Percentiles rank a stretch among this genome's conserved stretches.
Evolutionary conservation across 768 basidiomycete species (phyloP).

Genomic region (Rubroboletus satanas): DNA sequence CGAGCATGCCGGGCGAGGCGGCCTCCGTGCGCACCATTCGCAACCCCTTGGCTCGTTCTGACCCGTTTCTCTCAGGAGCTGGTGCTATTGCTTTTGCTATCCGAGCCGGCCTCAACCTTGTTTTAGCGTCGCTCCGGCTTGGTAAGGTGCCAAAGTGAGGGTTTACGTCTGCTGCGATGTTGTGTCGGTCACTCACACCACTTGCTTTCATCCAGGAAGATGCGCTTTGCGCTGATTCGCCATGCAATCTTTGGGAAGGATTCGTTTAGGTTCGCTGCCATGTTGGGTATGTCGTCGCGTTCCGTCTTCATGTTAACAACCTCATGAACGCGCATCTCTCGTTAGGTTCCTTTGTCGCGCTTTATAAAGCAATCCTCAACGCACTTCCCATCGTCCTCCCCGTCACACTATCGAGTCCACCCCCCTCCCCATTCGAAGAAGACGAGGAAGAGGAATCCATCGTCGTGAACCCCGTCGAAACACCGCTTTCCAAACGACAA

Average conservation of each 20-base stretch:
- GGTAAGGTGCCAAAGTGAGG: constrained; percentile 63
- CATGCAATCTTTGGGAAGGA: constrained; percentile 84
- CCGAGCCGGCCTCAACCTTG: constrained; percentile 77
- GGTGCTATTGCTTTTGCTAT: constrained; percentile 77
- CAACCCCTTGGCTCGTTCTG: not conserved
- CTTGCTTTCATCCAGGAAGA: constrained; percentile 42
- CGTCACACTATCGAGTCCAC: constrained; percentile 22
- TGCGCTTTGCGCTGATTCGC: constrained; percentile 62
- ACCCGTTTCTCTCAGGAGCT: constrained; percentile 52
- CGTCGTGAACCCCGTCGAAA: constrained; percentile 9
- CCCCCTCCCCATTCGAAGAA: constrained; percentile 31
- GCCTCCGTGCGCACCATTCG: constrained; percentile 52
- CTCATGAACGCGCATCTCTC: not conserved
- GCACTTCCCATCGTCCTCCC: constrained; percentile 69
- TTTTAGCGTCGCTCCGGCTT: constrained; percentile 71
- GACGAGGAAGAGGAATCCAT: constrained; percentile 22
- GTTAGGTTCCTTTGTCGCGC: constrained; percentile 65
- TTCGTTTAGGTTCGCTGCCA: constrained; percentile 78
- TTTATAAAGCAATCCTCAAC: constrained; percentile 81
- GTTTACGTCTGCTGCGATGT: not conserved
- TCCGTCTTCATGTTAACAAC: not conserved
- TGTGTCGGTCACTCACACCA: not conserved
- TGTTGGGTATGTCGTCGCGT: constrained; percentile 57
- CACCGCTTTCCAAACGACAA: constrained; percentile 30
- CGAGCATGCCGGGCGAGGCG: constrained; percentile 67